Percentiles rank a stretch among this genome's conserved stretches.
Evolutionary conservation across 1,284 basidiomycete genomes (phyloP).

Genomic region (Sporisorium graminicola): DNA sequence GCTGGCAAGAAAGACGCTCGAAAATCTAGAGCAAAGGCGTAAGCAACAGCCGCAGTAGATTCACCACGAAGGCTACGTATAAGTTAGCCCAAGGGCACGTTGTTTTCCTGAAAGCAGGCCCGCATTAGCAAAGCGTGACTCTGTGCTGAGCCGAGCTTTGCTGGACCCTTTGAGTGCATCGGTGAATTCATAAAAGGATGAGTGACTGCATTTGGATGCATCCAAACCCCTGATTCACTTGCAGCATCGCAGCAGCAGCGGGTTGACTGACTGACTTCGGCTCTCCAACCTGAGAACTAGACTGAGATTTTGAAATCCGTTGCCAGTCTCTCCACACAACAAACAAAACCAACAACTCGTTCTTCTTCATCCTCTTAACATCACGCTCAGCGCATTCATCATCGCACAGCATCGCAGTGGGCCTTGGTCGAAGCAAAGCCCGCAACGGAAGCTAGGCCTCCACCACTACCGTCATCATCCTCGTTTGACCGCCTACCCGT

Average conservation of each 20-base stretch:
- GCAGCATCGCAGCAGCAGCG: not conserved
- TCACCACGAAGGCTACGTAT: too few species aligned
- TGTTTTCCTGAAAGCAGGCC: too few species aligned
- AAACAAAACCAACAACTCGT: not conserved
- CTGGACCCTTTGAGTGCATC: not conserved
- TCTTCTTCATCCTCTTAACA: not conserved
- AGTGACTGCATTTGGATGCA: not conserved
- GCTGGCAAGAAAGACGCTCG: slow-evolving; percentile 17
- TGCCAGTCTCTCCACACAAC: slow-evolving; percentile 4
- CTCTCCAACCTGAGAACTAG: not conserved
- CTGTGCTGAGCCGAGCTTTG: not conserved
- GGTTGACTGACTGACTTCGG: not conserved
- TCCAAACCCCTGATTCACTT: not conserved
- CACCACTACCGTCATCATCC: slow-evolving; percentile 3
- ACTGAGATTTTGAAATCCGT: too few species aligned
- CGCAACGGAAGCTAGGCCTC: not conserved
- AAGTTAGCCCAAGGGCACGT: too few species aligned
- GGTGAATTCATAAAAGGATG: not conserved
- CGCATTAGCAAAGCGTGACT: not conserved
- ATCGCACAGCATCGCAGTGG: not conserved
- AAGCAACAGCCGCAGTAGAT: not conserved
- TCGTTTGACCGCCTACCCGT: not conserved
- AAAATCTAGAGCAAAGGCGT: slow-evolving; percentile 3
- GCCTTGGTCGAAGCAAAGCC: too few species aligned
- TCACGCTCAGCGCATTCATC: not conserved